Evolutionary conservation across 305 asterid species (phyloP).

Genomic region (Fraxinus xanthoxyloides): DNA sequence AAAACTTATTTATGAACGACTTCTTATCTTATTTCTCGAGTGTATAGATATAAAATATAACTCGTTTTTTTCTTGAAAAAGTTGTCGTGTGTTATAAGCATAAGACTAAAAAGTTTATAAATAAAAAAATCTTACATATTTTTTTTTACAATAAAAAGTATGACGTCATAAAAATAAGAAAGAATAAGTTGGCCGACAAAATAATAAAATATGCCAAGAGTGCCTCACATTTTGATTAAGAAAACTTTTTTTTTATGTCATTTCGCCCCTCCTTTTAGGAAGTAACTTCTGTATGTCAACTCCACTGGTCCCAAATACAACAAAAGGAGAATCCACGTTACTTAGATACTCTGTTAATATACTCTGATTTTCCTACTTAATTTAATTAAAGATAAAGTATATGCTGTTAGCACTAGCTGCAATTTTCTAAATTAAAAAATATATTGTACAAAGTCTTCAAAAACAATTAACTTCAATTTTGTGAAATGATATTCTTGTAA

Average conservation of each 20-base stretch:
- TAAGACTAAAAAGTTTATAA: not conserved
- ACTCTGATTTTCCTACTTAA: not conserved
- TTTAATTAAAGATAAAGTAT: not conserved
- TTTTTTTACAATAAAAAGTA: not conserved
- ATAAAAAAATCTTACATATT: not conserved
- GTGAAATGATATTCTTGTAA: not conserved
- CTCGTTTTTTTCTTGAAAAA: too few relatives aligned
- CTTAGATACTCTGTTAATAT: not conserved
- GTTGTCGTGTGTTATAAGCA: not conserved
- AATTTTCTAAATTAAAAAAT: not conserved
- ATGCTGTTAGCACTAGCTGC: not conserved
- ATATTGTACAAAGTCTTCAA: not conserved
- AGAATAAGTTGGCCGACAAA: not conserved
- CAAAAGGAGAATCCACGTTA: slow-evolving; percentile 2
- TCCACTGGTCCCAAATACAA: not conserved
- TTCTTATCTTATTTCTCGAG: not conserved
- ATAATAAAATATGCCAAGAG: not conserved
- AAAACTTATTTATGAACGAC: not conserved
- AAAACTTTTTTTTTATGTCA: not conserved
- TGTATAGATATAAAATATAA: not conserved
- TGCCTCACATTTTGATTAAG: not conserved
- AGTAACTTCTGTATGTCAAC: slow-evolving; percentile 1
- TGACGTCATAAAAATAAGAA: not conserved
- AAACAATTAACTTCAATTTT: not conserved
- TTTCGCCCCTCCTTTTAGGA: slow-evolving; percentile 6